Evolutionary conservation across 192 early-diverging fungal species (phyloP).

Genomic region (Jimgerdemannia lactiflua): DNA sequence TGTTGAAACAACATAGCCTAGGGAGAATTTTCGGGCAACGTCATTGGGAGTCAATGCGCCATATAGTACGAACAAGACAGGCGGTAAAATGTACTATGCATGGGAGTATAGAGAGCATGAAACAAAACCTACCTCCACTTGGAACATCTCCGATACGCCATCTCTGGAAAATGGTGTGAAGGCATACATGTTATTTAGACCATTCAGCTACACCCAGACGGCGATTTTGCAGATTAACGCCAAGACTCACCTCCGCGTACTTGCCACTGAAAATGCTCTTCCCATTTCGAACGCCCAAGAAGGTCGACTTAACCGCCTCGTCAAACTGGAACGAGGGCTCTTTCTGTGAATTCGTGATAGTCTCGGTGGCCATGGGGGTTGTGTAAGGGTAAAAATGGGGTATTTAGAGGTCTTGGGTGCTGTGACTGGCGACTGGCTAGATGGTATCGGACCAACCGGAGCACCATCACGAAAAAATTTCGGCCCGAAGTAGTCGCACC

Average conservation of each 20-base stretch:
- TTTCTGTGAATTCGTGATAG: no score
- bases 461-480: no score
- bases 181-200: no score
- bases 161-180: no score
- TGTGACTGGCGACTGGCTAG: no score
- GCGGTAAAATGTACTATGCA: neutral
- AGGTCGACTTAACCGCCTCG: constrained; percentile 12
- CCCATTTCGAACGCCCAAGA: constrained; percentile 8
- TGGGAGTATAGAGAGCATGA: constrained; percentile 6
- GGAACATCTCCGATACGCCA: constrained; percentile 23
- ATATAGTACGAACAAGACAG: constrained; percentile 1
- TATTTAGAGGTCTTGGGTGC: no score
- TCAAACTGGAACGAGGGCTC: constrained; percentile 12
- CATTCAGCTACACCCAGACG: neutral
- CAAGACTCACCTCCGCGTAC: neutral
- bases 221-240: neutral
- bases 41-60: neutral
- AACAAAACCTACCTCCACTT: constrained; percentile 18
- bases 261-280: constrained; percentile 7
- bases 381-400: no score
- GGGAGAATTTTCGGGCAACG: neutral
- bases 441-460: no score
- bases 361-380: no score
- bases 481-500: no score
- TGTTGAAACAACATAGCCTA: constrained; percentile 19